These are phyloP conservation scores for Pseudocercospora musae DNA, from an alignment of 2,329 filamentous ascomycete genomes.

Conservation along the genomic window DNA sequence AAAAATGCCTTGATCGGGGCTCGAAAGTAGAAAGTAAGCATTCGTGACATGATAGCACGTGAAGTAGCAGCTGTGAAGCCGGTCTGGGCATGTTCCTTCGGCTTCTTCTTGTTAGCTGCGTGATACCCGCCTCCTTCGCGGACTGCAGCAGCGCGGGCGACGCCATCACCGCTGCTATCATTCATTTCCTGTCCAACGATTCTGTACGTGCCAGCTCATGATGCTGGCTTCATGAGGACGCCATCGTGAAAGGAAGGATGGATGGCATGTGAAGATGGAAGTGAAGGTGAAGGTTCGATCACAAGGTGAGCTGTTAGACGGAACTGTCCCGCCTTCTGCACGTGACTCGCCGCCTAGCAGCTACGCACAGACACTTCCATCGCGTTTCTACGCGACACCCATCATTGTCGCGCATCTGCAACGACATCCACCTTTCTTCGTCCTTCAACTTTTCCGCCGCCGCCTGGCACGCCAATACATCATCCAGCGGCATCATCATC, in stretches of 20 bases:
- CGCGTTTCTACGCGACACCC: constrained; percentile 9
- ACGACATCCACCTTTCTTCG: constrained; percentile 8
- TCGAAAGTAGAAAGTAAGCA: constrained; percentile 87
- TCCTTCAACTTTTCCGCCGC: constrained; percentile 9
- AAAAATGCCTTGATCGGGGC: constrained; percentile 92
- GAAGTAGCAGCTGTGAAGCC: constrained; percentile 83
- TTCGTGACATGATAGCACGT: constrained; percentile 76
- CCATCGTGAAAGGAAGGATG: constrained; percentile 1
- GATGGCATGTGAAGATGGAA: background rate
- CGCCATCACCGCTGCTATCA: constrained; percentile 16
- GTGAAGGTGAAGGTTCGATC: background rate
- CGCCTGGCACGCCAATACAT: constrained; percentile 14
- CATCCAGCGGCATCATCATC: constrained; percentile 20
- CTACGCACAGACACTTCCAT: background rate
- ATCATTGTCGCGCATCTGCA: constrained; percentile 3
- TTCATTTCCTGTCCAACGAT: constrained; percentile 16
- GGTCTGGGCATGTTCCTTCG: constrained; percentile 59
- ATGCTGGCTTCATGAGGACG: background rate
- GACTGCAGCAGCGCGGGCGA: constrained; percentile 11
- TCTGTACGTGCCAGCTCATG: background rate
- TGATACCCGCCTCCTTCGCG: constrained; percentile 10
- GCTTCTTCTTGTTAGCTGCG: constrained; percentile 29
- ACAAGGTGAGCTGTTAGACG: background rate
- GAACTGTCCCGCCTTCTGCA: background rate
- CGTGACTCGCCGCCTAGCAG: constrained; percentile 1